Percentiles rank a stretch among this genome's conserved stretches.
Conservation (phyloP, 83 land plant genomes). For the Isoetes engelmannii region DNA sequence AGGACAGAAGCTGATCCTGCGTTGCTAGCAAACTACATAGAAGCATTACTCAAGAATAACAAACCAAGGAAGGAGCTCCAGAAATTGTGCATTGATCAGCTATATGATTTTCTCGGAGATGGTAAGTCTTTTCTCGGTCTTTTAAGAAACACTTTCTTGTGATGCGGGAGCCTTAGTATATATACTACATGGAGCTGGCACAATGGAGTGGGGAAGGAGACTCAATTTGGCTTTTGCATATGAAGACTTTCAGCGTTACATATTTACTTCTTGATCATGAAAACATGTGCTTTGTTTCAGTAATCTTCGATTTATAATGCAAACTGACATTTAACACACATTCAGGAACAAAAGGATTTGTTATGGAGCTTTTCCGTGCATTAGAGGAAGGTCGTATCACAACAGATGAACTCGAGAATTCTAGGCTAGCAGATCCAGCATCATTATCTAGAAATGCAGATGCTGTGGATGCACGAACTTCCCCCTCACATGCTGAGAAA, state of each 20-base stretch:
- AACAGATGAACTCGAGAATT: slow-evolving; percentile 21
- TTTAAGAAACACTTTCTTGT: neutral
- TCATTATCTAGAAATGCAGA: slow-evolving; percentile 17
- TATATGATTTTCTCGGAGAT: slow-evolving; percentile 54
- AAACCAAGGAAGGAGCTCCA: slow-evolving; percentile 55
- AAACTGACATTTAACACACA: neutral
- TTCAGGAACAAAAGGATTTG: slow-evolving; percentile 50
- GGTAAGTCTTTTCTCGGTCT: slow-evolving; percentile 28
- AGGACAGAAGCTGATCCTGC: slow-evolving; percentile 67
- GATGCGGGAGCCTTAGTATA: neutral
- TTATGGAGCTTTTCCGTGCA: slow-evolving; percentile 43
- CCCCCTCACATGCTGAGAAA: slow-evolving; percentile 19
- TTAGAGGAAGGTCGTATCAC: slow-evolving; percentile 51
- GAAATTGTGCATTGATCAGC: slow-evolving; percentile 41
- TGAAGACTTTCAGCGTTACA: neutral
- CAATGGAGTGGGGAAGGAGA: too few species aligned
- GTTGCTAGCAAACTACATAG: slow-evolving; percentile 53
- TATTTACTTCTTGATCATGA: neutral
- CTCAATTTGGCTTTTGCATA: neutral
- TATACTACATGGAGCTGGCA: neutral
- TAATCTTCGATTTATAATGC: neutral
- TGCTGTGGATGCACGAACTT: slow-evolving; percentile 11
- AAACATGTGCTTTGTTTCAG: neutral
- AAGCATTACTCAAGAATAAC: slow-evolving; percentile 54
- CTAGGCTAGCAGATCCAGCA: slow-evolving; percentile 15